Evolutionary conservation across 306 rosid genomes (phyloP).

Genomic region (Dryas drummondii): DNA sequence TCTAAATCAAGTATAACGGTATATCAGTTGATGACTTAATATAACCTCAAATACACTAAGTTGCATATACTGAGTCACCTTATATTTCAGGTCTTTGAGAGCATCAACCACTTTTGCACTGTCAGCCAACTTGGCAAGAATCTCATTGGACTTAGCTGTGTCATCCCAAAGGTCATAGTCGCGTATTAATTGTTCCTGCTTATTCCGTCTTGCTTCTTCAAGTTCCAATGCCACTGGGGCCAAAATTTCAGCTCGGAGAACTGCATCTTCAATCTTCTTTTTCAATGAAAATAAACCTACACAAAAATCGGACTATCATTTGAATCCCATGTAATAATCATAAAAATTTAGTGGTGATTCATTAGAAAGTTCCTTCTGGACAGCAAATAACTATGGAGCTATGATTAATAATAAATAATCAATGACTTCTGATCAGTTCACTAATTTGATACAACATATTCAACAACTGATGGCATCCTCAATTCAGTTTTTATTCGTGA

Average conservation of each 20-base stretch:
- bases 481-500: neutral
- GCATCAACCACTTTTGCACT: constrained; percentile 70
- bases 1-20: neutral
- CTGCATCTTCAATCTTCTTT: constrained; percentile 77
- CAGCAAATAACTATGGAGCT: neutral
- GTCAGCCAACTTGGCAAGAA: constrained; percentile 72
- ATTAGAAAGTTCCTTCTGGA: neutral
- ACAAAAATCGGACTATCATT: constrained; percentile 19
- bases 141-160: constrained; percentile 58
- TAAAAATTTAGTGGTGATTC: neutral
- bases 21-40: neutral
- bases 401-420: neutral
- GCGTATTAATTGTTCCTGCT: constrained; percentile 67
- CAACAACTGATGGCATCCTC: neutral
- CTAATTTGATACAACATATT: neutral
- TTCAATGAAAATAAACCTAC: constrained; percentile 71
- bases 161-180: constrained; percentile 78
- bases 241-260: constrained; percentile 68
- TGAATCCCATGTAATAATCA: constrained; percentile 6
- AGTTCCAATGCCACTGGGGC: constrained; percentile 66
- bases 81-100: constrained; percentile 71
- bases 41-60: neutral
- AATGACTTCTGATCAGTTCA: neutral
- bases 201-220: constrained; percentile 65
- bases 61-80: constrained; percentile 44